Evolutionary conservation across 108 stramenopile genomes (phyloP).

Genomic region (Cyclotella cryptica): DNA sequence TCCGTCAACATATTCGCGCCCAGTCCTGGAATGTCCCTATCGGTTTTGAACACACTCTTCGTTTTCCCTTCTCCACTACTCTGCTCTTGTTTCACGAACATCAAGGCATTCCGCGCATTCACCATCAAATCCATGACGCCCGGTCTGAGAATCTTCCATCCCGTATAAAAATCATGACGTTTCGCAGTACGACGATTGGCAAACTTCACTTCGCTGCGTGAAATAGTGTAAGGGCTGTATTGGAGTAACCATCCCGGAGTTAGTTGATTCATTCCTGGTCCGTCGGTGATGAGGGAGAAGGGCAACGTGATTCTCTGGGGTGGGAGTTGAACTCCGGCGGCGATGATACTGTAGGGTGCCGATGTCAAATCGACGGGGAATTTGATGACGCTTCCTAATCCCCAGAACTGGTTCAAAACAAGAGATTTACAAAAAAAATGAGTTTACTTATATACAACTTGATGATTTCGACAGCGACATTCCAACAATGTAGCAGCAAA

Average conservation of each 20-base stretch:
- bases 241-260: slow-evolving; percentile 92
- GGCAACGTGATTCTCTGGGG: slow-evolving; percentile 90
- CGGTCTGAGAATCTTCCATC: slow-evolving; percentile 79
- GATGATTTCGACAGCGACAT: too few species aligned
- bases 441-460: background rate
- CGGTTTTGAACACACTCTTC: slow-evolving; percentile 42
- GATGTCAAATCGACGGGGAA: slow-evolving; percentile 87
- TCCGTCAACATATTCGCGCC: slow-evolving; percentile 71
- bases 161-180: slow-evolving; percentile 77
- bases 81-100: slow-evolving; percentile 18
- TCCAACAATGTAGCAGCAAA: too few species aligned
- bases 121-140: slow-evolving; percentile 67
- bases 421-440: background rate
- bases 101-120: slow-evolving; percentile 60
- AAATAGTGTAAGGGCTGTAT: slow-evolving; percentile 86
- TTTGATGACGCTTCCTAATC: slow-evolving; percentile 85
- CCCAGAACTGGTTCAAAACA: slow-evolving; percentile 74
- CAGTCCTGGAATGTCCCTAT: slow-evolving; percentile 60
- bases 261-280: slow-evolving; percentile 70
- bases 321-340: slow-evolving; percentile 89
- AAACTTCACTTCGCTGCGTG: slow-evolving; percentile 87
- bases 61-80: slow-evolving; percentile 8
- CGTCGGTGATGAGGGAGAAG: slow-evolving; percentile 81
- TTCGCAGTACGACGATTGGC: slow-evolving; percentile 72
- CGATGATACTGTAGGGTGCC: slow-evolving; percentile 93